Evolutionary conservation across 352 stramenopile species (phyloP).

Genomic region (Peronosclerospora sorghi): DNA sequence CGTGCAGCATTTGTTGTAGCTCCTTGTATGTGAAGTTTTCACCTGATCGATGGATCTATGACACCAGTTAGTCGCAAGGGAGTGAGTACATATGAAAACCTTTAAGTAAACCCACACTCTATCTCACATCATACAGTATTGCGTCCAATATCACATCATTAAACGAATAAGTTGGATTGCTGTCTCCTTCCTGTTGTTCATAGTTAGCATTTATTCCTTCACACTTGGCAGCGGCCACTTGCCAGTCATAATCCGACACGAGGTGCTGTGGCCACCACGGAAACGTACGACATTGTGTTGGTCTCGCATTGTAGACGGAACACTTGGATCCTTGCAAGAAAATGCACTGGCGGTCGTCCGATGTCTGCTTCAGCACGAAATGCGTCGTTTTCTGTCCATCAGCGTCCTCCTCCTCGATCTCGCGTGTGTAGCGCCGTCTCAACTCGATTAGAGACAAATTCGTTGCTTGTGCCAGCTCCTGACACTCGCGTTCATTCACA

Average conservation of each 20-base stretch:
- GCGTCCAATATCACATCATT: constrained; percentile 46
- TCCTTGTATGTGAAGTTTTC: constrained; percentile 71
- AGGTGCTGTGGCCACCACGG: constrained; percentile 75
- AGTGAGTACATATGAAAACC: no score
- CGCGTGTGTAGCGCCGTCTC: constrained; percentile 24
- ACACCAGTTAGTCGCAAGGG: no score
- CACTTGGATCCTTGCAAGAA: constrained; percentile 61
- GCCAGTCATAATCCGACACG: constrained; percentile 73
- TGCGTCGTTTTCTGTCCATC: constrained; percentile 12
- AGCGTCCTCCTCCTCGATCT: constrained; percentile 7
- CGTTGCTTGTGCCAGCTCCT: constrained; percentile 27
- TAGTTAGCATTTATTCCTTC: constrained; percentile 37
- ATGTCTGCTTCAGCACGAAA: constrained; percentile 36
- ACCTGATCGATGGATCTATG: constrained; percentile 50
- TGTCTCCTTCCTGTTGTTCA: not conserved
- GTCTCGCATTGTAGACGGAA: constrained; percentile 52
- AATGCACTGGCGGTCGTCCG: constrained; percentile 46
- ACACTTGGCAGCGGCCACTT: constrained; percentile 41
- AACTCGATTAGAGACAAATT: constrained; percentile 24
- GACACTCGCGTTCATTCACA: constrained; percentile 51
- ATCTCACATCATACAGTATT: constrained; percentile 56
- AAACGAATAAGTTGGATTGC: constrained; percentile 18
- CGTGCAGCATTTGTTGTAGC: constrained; percentile 38
- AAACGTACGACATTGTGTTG: constrained; percentile 73
- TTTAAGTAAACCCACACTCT: not conserved